Evolutionary conservation across 1,139 yeast species (phyloP).

Genomic region (Arxiozyma telluris): DNA sequence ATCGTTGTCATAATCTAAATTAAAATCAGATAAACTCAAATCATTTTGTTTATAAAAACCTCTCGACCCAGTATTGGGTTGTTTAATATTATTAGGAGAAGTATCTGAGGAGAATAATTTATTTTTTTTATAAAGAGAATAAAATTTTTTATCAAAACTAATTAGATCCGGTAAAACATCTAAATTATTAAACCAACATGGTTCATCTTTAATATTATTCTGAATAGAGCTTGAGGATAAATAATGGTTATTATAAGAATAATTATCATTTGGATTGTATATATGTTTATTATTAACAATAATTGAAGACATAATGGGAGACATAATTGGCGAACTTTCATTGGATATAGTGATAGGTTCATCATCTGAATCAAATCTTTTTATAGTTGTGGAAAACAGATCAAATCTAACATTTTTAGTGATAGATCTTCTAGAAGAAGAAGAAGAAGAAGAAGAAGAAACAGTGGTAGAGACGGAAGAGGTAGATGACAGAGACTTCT

Average conservation of each 20-base stretch:
- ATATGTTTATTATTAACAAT: not conserved
- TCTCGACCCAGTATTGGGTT: not conserved
- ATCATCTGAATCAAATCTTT: constrained; percentile 22
- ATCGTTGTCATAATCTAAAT: constrained; percentile 5
- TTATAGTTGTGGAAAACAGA: constrained; percentile 22
- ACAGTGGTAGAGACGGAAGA: not conserved
- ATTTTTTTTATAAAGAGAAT: not conserved
- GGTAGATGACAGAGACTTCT: not conserved
- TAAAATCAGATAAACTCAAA: constrained; percentile 5
- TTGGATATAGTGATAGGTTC: constrained; percentile 29
- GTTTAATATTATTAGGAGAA: not conserved
- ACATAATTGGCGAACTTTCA: constrained; percentile 21
- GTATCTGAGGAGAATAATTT: not conserved
- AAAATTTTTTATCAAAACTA: constrained; percentile 8
- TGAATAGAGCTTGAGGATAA: not conserved
- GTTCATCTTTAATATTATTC: constrained; percentile 1
- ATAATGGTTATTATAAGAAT: not conserved
- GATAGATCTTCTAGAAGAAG: not conserved
- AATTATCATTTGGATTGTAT: not conserved
- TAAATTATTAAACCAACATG: constrained; percentile 12
- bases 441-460: not conserved
- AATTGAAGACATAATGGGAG: constrained; percentile 8
- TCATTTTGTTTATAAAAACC: not conserved
- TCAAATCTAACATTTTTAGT: constrained; percentile 26
- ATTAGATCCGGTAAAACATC: constrained; percentile 6